A percentile compares a stretch with the other conserved stretches of the same genome.
Conservation (phyloP, 805 yeast genomes). For the Nematodospora valgi region DNA sequence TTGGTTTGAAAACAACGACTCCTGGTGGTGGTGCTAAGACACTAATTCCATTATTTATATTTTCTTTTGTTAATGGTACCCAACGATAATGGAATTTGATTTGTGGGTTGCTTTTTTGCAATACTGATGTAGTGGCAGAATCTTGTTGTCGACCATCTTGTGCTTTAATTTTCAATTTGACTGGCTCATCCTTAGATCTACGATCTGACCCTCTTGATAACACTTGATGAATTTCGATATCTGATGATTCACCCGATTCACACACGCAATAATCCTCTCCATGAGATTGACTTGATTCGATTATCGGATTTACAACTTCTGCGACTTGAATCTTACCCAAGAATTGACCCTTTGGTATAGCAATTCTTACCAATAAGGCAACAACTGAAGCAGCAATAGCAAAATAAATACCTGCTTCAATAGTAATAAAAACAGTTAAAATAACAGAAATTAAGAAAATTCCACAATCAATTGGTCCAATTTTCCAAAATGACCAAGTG, state of each 20-base stretch:
- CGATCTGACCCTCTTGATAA: conserved; percentile 28
- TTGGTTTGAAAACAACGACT: conserved; percentile 77
- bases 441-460: conserved; percentile 72
- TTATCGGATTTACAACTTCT: conserved; percentile 63
- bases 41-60: conserved; percentile 52
- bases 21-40: conserved; percentile 87
- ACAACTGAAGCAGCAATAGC: conserved; percentile 84
- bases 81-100: conserved; percentile 56
- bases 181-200: conserved; percentile 17
- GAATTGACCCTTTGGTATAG: conserved; percentile 79
- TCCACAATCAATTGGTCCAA: conserved; percentile 69
- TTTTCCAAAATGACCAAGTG: conserved; percentile 66
- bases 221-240: conserved; percentile 43
- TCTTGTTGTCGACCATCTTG: conserved; percentile 10
- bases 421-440: conserved; percentile 70
- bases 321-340: conserved; percentile 74
- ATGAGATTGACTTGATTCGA: conserved; percentile 27
- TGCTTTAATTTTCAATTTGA: conserved; percentile 9
- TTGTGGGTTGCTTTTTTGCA: conserved; percentile 26
- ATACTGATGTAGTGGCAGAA: conserved; percentile 12
- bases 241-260: conserved; percentile 11
- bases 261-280: conserved; percentile 13
- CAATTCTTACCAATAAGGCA: conserved; percentile 64
- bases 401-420: conserved; percentile 89
- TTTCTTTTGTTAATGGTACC: conserved; percentile 57